A percentile compares a stretch with the other conserved stretches of the same genome.
Evolutionary conservation across 2,329 filamentous ascomycete genomes (phyloP).

Genomic region (Neofusicoccum kwambonambiense): DNA sequence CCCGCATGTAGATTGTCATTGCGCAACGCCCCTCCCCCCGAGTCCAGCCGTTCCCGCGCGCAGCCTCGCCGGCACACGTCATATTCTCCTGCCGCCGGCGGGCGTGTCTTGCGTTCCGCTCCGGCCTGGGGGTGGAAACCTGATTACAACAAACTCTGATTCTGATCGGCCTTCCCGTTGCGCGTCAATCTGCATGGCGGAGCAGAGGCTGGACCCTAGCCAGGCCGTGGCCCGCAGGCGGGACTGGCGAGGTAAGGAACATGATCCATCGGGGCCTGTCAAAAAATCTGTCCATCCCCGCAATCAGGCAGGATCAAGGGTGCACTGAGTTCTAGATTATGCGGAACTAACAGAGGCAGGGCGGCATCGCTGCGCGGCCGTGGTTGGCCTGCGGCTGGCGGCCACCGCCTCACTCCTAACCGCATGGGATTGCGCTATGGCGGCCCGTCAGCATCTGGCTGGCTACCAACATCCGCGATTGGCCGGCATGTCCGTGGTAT

Average conservation of each 20-base stretch:
- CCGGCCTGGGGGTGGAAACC: not conserved
- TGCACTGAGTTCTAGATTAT: not conserved
- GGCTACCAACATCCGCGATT: not conserved
- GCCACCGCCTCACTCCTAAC: conserved; percentile 1
- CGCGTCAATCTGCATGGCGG: not conserved
- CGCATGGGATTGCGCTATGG: not conserved
- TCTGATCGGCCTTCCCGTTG: not conserved
- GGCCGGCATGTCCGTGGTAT: not conserved
- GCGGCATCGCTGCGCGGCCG: no score
- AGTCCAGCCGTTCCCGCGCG: not conserved
- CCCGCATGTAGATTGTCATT: not conserved
- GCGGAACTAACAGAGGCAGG: not conserved
- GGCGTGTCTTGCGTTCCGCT: no score
- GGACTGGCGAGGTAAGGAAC: not conserved
- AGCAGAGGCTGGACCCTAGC: not conserved
- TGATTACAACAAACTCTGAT: not conserved
- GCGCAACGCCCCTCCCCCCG: not conserved
- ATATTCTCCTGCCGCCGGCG: not conserved
- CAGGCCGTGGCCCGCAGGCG: not conserved
- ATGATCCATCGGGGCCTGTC: not conserved
- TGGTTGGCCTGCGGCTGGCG: no score
- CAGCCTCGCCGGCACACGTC: not conserved
- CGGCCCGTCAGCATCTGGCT: conserved; percentile 3
- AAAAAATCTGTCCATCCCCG: not conserved
- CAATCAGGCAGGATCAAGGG: not conserved